Conservation (phyloP, 768 basidiomycete genomes). For the Omphalotus guepiniiformis region DNA sequence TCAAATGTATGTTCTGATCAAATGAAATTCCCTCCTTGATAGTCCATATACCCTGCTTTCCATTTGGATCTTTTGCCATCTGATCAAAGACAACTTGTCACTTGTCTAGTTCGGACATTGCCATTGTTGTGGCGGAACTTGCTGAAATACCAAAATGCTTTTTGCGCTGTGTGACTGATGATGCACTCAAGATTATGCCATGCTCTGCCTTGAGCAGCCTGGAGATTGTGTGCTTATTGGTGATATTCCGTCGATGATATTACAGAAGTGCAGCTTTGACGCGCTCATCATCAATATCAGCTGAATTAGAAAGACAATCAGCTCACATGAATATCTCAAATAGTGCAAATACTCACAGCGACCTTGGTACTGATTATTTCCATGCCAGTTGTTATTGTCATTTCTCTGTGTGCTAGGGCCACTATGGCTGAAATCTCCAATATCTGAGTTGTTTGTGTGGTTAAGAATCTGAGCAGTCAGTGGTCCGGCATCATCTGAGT, state of each 20-base stretch:
- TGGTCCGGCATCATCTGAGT: too few relatives aligned
- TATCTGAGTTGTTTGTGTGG: too few relatives aligned
- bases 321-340: too few relatives aligned
- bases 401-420: too few relatives aligned
- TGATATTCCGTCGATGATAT: constrained; percentile 24
- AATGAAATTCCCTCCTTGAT: constrained; percentile 26
- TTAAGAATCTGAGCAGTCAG: too few relatives aligned
- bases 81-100: constrained; percentile 29
- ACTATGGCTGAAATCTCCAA: too few relatives aligned
- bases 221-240: constrained; percentile 20
- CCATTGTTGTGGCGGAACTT: constrained; percentile 24
- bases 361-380: too few relatives aligned
- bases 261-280: constrained; percentile 12
- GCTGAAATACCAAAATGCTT: constrained; percentile 25
- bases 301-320: too few relatives aligned
- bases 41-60: constrained; percentile 22
- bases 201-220: constrained; percentile 22
- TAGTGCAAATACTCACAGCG: too few relatives aligned
- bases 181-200: constrained; percentile 21
- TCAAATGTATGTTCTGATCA: constrained; percentile 29
- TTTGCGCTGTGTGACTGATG: constrained; percentile 24
- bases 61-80: constrained; percentile 28
- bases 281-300: not conserved
- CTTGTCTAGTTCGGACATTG: constrained; percentile 24
- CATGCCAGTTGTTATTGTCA: too few relatives aligned